These are phyloP conservation scores for Diaporthe citrichinensis DNA, from an alignment of 2,329 filamentous ascomycete species.

Conservation along the genomic window DNA sequence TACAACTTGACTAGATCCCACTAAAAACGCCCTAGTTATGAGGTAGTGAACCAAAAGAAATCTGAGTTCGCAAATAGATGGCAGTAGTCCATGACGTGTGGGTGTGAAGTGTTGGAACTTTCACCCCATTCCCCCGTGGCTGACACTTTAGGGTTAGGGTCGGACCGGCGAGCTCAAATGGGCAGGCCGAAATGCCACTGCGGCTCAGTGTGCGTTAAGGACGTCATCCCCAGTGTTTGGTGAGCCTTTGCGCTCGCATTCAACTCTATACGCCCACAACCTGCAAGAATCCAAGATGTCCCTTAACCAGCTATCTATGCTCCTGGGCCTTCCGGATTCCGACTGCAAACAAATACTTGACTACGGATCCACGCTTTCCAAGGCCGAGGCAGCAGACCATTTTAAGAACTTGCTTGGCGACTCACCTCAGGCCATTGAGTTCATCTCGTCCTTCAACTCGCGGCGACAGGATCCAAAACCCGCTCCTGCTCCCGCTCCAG, in stretches of 20 bases:
- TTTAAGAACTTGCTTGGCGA: slow-evolving; percentile 91
- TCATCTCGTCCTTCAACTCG: slow-evolving; percentile 86
- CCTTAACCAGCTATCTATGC: slow-evolving; percentile 77
- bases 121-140: too few relatives aligned
- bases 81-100: neutral
- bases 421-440: slow-evolving; percentile 81
- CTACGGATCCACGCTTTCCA: slow-evolving; percentile 84
- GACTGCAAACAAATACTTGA: slow-evolving; percentile 88
- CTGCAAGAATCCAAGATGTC: slow-evolving; percentile 59
- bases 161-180: neutral
- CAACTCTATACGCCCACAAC: neutral
- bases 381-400: slow-evolving; percentile 83
- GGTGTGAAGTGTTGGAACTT: too few relatives aligned
- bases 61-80: neutral
- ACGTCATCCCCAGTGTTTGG: neutral
- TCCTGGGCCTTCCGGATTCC: slow-evolving; percentile 88
- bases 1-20: neutral
- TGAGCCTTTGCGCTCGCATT: neutral
- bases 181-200: neutral
- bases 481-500: slow-evolving; percentile 45
- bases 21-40: rapidly evolving
- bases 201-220: neutral
- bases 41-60: neutral
- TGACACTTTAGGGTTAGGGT: neutral
- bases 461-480: slow-evolving; percentile 63